A percentile compares a stretch with the other conserved stretches of the same genome.
phyloP scores from a whole-genome alignment of 805 yeast genomes.

The Kodamaea jinghongensis region DNA sequence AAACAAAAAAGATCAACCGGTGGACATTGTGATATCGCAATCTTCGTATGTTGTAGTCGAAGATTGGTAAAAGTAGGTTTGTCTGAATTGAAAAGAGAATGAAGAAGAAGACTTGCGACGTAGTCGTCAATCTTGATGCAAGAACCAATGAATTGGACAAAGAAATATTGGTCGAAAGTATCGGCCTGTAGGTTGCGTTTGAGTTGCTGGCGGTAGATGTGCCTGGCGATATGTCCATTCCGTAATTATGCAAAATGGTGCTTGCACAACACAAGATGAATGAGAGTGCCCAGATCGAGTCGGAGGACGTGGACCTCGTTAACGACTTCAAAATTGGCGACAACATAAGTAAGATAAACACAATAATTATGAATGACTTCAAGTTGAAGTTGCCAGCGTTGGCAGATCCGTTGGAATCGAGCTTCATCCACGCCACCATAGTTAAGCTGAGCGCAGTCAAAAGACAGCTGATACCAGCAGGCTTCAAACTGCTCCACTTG shows the following conservation, averaged over 20 bases:
- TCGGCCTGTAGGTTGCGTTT: slow-evolving; percentile 39
- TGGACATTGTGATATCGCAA: slow-evolving; percentile 26
- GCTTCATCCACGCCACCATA: slow-evolving; percentile 18
- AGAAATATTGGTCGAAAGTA: slow-evolving; percentile 76
- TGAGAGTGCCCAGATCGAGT: slow-evolving; percentile 91
- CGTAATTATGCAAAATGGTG: slow-evolving; percentile 65
- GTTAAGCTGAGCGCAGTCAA: slow-evolving; percentile 33
- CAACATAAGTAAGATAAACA: slow-evolving; percentile 67
- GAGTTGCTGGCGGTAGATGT: slow-evolving; percentile 4
- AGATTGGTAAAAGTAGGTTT: slow-evolving; percentile 70
- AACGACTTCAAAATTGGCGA: slow-evolving; percentile 90
- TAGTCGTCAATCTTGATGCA: slow-evolving; percentile 79
- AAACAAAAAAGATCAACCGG: slow-evolving; percentile 19
- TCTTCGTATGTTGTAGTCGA: slow-evolving; percentile 57
- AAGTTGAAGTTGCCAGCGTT: slow-evolving; percentile 21
- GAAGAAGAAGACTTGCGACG: slow-evolving; percentile 79
- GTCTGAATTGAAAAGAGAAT: slow-evolving; percentile 68
- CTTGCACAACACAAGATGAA: slow-evolving; percentile 74
- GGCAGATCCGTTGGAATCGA: slow-evolving; percentile 1
- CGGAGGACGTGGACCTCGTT: slow-evolving; percentile 85
- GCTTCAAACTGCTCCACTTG: slow-evolving; percentile 49
- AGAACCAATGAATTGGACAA: slow-evolving; percentile 83
- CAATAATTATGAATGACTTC: slow-evolving; percentile 67
- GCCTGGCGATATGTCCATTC: slow-evolving; percentile 41
- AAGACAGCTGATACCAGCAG: slow-evolving; percentile 30